These are phyloP conservation scores for Rheum nobile DNA, from an alignment of 148 eudicot genomes.

Conservation along the genomic window DNA sequence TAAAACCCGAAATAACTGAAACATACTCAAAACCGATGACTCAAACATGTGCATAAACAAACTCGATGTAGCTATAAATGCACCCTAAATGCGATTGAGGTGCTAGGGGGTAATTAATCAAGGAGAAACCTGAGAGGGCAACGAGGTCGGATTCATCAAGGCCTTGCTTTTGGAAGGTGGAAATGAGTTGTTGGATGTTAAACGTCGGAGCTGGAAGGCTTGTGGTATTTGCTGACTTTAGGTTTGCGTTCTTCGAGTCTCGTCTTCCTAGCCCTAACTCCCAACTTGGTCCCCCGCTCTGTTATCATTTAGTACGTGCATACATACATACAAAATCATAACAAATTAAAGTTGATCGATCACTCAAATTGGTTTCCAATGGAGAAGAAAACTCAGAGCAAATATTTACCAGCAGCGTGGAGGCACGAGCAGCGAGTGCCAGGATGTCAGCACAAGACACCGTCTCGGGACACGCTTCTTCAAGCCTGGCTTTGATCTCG, in stretches of 20 bases:
- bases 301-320: background rate
- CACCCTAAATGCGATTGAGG: too few relatives aligned
- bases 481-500: conserved; percentile 66
- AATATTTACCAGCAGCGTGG: conserved; percentile 49
- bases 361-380: too few relatives aligned
- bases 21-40: too few relatives aligned
- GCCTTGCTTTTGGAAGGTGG: conserved; percentile 54
- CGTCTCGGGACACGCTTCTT: conserved; percentile 58
- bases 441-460: conserved; percentile 91
- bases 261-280: conserved; percentile 73
- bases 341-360: too few relatives aligned
- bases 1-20: too few relatives aligned
- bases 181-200: conserved; percentile 42
- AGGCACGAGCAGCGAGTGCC: conserved; percentile 78
- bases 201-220: conserved; percentile 70
- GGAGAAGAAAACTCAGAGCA: too few relatives aligned
- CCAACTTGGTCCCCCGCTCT: conserved; percentile 93
- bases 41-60: too few relatives aligned
- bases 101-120: background rate
- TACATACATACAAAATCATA: background rate
- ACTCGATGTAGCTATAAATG: too few relatives aligned
- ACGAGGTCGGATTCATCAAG: conserved; percentile 70
- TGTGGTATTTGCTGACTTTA: conserved; percentile 29
- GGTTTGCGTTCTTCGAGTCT: conserved; percentile 66
- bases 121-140: conserved; percentile 59